Percentiles rank a stretch among this genome's conserved stretches.
These are phyloP conservation scores for Colletotrichum graminicola DNA, from an alignment of 2,329 filamentous ascomycete species.

Conservation along the genomic window DNA sequence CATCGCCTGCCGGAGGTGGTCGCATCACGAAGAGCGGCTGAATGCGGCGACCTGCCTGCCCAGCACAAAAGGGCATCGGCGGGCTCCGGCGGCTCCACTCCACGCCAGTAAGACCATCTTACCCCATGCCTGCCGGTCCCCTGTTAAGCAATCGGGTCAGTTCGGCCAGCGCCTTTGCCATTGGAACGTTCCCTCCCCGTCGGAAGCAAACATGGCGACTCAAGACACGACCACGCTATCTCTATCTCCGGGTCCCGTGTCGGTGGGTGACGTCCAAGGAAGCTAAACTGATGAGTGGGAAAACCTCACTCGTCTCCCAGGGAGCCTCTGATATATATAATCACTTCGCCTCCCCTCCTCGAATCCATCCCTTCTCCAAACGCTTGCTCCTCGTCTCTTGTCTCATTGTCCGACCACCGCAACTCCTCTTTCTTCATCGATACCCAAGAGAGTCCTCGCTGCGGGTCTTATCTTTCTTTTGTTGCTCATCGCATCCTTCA, in stretches of 20 bases:
- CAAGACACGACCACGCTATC: conserved; percentile 37
- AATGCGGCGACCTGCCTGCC: conserved; percentile 35
- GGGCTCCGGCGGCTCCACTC: conserved; percentile 47
- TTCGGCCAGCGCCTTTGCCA: conserved; percentile 25
- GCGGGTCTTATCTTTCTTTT: conserved; percentile 1
- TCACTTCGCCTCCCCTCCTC: conserved; percentile 22
- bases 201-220: conserved; percentile 25
- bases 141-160: conserved; percentile 39
- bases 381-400: conserved; percentile 21
- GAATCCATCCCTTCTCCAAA: not conserved
- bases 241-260: conserved; percentile 36
- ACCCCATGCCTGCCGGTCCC: conserved; percentile 38
- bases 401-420: conserved; percentile 16
- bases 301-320: conserved; percentile 22
- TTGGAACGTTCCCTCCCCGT: not conserved
- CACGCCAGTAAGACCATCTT: conserved; percentile 40
- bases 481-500: conserved; percentile 2
- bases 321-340: conserved; percentile 29
- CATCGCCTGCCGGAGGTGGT: conserved; percentile 17
- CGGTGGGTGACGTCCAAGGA: conserved; percentile 31
- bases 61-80: conserved; percentile 47
- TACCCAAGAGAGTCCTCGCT: not conserved
- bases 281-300: conserved; percentile 16
- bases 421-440: not conserved
- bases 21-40: conserved; percentile 37